Percentiles rank a stretch among this genome's conserved stretches.
Evolutionary conservation across 345 rosid species (phyloP).

Genomic region (Tarenaya hassleriana): DNA sequence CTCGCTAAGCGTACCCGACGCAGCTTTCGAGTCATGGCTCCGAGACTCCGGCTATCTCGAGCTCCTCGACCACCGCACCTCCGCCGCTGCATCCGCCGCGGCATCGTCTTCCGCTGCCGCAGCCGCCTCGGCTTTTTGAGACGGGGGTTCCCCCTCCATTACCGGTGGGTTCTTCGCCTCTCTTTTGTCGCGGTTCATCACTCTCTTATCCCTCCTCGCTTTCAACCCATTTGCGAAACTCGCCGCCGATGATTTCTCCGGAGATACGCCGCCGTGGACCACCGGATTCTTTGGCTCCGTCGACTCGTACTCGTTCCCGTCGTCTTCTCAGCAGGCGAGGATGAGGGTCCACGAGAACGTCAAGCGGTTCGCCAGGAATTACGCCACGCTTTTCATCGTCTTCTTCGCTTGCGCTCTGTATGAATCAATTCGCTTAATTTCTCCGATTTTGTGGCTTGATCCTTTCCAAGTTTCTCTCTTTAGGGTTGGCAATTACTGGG

Average conservation of each 20-base stretch:
- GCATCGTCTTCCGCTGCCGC: too few relatives aligned
- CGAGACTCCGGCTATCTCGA: slow-evolving; percentile 97
- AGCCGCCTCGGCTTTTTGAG: slow-evolving; percentile 21
- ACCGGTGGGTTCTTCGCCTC: slow-evolving; percentile 40
- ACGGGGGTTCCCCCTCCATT: slow-evolving; percentile 29
- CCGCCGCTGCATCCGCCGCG: too few relatives aligned
- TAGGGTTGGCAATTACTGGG: slow-evolving; percentile 3
- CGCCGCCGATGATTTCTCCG: slow-evolving; percentile 67
- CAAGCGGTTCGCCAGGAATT: slow-evolving; percentile 80
- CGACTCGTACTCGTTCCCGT: slow-evolving; percentile 72
- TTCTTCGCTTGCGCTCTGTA: slow-evolving; percentile 88
- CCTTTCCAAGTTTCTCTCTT: neutral
- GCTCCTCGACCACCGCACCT: slow-evolving; percentile 56
- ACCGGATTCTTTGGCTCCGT: slow-evolving; percentile 55
- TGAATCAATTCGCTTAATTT: slow-evolving; percentile 11
- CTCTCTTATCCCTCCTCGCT: slow-evolving; percentile 52
- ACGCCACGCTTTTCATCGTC: slow-evolving; percentile 67
- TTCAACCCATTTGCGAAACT: slow-evolving; percentile 87
- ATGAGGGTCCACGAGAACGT: slow-evolving; percentile 87
- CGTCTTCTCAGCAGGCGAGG: slow-evolving; percentile 59
- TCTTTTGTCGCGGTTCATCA: slow-evolving; percentile 36
- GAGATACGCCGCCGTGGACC: slow-evolving; percentile 79
- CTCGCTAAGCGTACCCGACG: slow-evolving; percentile 68
- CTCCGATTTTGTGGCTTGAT: neutral
- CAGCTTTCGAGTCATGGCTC: slow-evolving; percentile 89